Evolutionary conservation across 352 stramenopile genomes (phyloP).

Genomic region (Elongisporangium undulatum): DNA sequence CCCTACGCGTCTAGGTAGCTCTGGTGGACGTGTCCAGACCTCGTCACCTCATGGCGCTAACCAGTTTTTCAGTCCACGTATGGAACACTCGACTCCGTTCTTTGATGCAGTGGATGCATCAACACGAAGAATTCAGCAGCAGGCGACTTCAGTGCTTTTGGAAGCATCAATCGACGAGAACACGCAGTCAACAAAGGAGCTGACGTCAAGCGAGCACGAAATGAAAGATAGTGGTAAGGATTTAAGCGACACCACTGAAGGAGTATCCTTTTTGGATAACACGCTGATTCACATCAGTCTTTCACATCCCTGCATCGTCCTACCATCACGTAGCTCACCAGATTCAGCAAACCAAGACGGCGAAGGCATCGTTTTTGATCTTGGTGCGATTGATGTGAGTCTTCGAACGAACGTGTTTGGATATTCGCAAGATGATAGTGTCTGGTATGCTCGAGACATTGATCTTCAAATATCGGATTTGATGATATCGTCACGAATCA

Average conservation of each 20-base stretch:
- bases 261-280: background rate
- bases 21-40: conserved; percentile 3
- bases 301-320: conserved; percentile 34
- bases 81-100: conserved; percentile 41
- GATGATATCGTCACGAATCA: conserved; percentile 14
- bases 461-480: conserved; percentile 1
- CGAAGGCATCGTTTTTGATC: conserved; percentile 43
- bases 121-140: conserved; percentile 9
- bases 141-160: background rate
- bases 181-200: background rate
- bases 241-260: background rate
- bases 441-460: conserved; percentile 2
- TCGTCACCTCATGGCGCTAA: conserved; percentile 11
- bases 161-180: background rate
- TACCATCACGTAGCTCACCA: conserved; percentile 25
- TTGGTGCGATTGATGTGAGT: conserved; percentile 33
- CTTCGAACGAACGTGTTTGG: conserved; percentile 11
- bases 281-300: conserved; percentile 16
- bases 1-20: conserved; percentile 10
- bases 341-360: conserved; percentile 10
- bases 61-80: conserved; percentile 10
- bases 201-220: background rate
- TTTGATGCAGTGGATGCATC: conserved; percentile 57
- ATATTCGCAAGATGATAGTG: background rate
- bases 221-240: background rate